These are phyloP conservation scores for Colletotrichum euphorbiae DNA, from an alignment of 2,329 filamentous ascomycete genomes.

Conservation along the genomic window DNA sequence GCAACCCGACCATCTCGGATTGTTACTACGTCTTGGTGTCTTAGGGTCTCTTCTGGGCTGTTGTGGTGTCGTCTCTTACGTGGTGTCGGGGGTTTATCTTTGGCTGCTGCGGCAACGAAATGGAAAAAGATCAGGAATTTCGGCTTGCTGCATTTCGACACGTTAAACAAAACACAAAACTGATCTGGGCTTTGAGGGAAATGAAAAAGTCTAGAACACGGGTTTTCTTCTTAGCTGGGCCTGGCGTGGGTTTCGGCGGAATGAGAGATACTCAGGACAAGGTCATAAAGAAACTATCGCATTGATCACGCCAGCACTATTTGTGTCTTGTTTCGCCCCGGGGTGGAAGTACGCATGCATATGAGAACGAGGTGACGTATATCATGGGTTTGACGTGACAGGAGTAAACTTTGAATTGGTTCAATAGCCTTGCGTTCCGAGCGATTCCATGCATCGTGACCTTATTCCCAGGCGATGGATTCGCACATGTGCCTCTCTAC, in stretches of 20 bases:
- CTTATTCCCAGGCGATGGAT: too few relatives aligned
- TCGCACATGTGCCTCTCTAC: too few relatives aligned
- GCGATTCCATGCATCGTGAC: neutral
- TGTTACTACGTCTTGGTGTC: conserved; percentile 22
- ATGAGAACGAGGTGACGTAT: conserved; percentile 38
- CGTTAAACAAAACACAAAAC: conserved; percentile 30
- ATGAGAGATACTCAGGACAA: conserved; percentile 40
- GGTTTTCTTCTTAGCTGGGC: conserved; percentile 34
- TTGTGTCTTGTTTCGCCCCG: neutral
- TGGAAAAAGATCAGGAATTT: conserved; percentile 32
- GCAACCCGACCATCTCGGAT: conserved; percentile 41
- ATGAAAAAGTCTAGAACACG: conserved; percentile 29
- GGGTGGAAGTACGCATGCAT: conserved; percentile 9
- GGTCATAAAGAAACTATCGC: conserved; percentile 41
- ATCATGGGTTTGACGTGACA: conserved; percentile 32
- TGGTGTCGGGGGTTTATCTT: conserved; percentile 30
- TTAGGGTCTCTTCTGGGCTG: conserved; percentile 23
- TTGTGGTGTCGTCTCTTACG: conserved; percentile 35
- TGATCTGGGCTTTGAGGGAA: conserved; percentile 30
- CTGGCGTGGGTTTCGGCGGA: conserved; percentile 37
- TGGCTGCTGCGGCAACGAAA: conserved; percentile 37
- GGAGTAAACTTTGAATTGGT: conserved; percentile 37
- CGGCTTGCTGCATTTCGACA: conserved; percentile 38
- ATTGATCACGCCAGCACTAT: conserved; percentile 33
- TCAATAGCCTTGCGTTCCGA: neutral